Conservation (phyloP, 2,329 filamentous ascomycete genomes). For the Arthrobotrys iridis region DNA sequence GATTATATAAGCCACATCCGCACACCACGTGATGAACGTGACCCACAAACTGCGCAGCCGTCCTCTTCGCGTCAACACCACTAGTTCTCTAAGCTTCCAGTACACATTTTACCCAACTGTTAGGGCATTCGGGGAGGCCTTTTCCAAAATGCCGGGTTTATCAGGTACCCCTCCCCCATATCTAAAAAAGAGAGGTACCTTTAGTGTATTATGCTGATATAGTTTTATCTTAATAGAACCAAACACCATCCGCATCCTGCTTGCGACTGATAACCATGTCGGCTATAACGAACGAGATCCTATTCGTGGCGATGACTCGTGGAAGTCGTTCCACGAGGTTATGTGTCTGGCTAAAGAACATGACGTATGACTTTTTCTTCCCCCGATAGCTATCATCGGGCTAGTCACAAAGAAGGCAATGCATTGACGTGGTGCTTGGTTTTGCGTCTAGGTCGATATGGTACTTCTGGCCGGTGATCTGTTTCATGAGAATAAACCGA, state of each 20-base stretch:
- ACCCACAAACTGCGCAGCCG: background rate
- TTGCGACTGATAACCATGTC: conserved; percentile 97
- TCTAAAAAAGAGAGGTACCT: too few species aligned
- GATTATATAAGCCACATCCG: conserved; percentile 4
- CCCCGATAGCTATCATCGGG: too few species aligned
- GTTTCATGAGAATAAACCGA: conserved; percentile 98
- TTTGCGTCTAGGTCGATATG: conserved; percentile 83
- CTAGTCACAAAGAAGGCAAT: too few species aligned
- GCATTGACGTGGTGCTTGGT: too few species aligned
- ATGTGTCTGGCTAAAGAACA: conserved; percentile 85
- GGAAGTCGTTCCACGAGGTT: conserved; percentile 94
- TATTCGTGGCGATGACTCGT: conserved; percentile 95
- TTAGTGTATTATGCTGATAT: too few species aligned
- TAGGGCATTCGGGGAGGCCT: background rate
- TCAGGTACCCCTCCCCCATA: conserved; percentile 34
- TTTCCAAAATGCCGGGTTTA: conserved; percentile 23
- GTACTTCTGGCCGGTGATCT: conserved; percentile 92
- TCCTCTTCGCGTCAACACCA: conserved; percentile 39
- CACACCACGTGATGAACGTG: conserved; percentile 36
- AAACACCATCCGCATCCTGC: conserved; percentile 92
- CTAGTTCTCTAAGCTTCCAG: background rate
- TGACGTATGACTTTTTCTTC: too few species aligned
- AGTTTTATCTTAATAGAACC: conserved; percentile 59
- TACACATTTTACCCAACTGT: background rate
- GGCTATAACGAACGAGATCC: conserved; percentile 93